Conservation (phyloP, 2,329 filamentous ascomycete genomes). For the Clonostachys sp. region DNA sequence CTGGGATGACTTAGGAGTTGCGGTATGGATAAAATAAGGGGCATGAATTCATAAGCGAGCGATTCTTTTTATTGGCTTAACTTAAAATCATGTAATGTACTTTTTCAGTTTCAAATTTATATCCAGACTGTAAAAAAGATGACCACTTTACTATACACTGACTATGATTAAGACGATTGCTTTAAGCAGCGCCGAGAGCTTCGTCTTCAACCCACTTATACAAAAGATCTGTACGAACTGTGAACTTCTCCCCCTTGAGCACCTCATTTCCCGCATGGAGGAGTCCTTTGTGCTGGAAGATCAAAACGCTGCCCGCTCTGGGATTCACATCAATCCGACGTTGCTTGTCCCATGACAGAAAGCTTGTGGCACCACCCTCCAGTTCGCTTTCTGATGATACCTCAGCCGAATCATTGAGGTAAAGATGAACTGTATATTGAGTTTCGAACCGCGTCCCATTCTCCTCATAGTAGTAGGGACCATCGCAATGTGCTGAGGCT, state of each 20-base stretch:
- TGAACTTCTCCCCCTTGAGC: constrained; percentile 46
- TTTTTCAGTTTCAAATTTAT: too few species aligned
- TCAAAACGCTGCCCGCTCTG: constrained; percentile 51
- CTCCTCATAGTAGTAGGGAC: constrained; percentile 49
- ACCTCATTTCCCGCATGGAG: constrained; percentile 51
- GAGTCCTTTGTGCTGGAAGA: constrained; percentile 52
- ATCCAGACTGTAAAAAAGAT: too few species aligned
- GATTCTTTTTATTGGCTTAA: too few species aligned
- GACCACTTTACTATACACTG: too few species aligned
- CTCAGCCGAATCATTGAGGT: constrained; percentile 23
- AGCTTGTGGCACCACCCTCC: constrained; percentile 51
- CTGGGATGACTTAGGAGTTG: too few species aligned
- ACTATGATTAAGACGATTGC: too few species aligned
- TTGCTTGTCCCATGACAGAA: constrained; percentile 37
- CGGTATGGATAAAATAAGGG: too few species aligned
- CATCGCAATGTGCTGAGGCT: constrained; percentile 64
- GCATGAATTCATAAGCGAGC: too few species aligned
- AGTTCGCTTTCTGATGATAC: constrained; percentile 16
- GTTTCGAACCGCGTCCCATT: constrained; percentile 39
- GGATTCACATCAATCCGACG: constrained; percentile 47
- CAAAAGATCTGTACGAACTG: constrained; percentile 50
- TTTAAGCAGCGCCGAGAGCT: too few species aligned
- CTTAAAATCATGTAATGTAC: too few species aligned
- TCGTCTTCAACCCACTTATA: constrained; percentile 25
- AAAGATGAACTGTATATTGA: constrained; percentile 52